Base-by-base conservation (phyloP, 2,329 filamentous ascomycete genomes). In the Tricladium varicosporioides region DNA sequence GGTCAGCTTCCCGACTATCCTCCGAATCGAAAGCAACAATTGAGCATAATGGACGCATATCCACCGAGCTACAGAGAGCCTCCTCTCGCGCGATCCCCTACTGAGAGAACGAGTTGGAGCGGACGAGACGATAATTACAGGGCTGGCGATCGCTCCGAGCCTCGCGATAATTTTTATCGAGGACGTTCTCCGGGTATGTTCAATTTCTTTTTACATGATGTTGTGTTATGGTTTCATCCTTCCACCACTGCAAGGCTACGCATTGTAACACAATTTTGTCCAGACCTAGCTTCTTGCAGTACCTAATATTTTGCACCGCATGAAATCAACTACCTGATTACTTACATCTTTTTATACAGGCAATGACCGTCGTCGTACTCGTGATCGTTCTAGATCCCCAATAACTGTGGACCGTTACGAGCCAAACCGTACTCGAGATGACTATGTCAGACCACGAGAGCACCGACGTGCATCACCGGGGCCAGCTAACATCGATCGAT, bases 401-500 rank as follows among this genome's bases (percentile, higher is more conserved):
- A 51, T 60, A 16, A 77, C 82, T 13, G 84, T 92, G 58, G 89
- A 93, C 68, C 81, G 89, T 56, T 93, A 93, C 69, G 88, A 92
- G 67, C 89, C 89, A 53, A 70, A 73, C 50, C 84, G 88, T 47
- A 54, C 69, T 22, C 81, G 89, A 65, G 88, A 92, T 62, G 88
- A 91, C 53, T 86, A 88, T 66, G 78, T 78, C 49, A 70, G 71
- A 44, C 66, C 73, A 51, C 75, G 82, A 58, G 65, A 67, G 22
- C 75, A 79, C 64, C 84, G 87, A 57, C 72, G 90, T 65, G 67
- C 80, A 70, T 80, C 86, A 9, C 77, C 86, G 69, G 50, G 70
- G 60, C 76, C 87, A 31, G 82, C 86, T 57, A 89, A 88, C 57
- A 94, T 95, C 63, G 91, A 95, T 71, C 85, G 91, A 65, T 94